These are phyloP conservation scores for Porodaedalea pini DNA, from an alignment of 1,284 basidiomycete species.

Conservation along the genomic window DNA sequence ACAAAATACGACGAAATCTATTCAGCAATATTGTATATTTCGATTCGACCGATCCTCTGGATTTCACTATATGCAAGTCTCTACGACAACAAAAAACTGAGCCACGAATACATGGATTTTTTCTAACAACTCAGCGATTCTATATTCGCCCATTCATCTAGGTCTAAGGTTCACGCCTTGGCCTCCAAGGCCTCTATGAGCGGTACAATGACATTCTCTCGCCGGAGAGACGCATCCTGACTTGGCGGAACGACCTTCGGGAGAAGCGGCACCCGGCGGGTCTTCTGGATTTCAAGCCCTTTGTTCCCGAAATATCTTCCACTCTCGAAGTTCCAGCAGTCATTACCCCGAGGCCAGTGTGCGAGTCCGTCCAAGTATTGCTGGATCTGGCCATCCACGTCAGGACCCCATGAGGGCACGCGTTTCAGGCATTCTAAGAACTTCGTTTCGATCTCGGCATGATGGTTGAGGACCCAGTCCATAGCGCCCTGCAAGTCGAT, in stretches of 20 bases:
- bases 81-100: too few species aligned
- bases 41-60: too few species aligned
- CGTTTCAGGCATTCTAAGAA: constrained; percentile 28
- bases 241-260: constrained; percentile 13
- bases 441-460: background rate
- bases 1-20: too few species aligned
- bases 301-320: constrained; percentile 34
- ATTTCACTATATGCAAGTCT: too few species aligned
- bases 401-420: too few species aligned
- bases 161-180: background rate
- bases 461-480: background rate
- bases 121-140: too few species aligned
- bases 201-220: too few species aligned
- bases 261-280: constrained; percentile 18
- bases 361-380: constrained; percentile 38
- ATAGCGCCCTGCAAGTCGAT: background rate
- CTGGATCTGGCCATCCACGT: constrained; percentile 31
- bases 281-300: constrained; percentile 30
- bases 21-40: too few species aligned
- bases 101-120: too few species aligned
- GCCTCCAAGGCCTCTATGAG: too few species aligned
- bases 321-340: constrained; percentile 41
- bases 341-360: constrained; percentile 41
- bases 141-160: too few species aligned
- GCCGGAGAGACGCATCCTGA: too few species aligned